Conservation (phyloP, 345 rosid genomes). For the Crucihimalaya himalaica region DNA sequence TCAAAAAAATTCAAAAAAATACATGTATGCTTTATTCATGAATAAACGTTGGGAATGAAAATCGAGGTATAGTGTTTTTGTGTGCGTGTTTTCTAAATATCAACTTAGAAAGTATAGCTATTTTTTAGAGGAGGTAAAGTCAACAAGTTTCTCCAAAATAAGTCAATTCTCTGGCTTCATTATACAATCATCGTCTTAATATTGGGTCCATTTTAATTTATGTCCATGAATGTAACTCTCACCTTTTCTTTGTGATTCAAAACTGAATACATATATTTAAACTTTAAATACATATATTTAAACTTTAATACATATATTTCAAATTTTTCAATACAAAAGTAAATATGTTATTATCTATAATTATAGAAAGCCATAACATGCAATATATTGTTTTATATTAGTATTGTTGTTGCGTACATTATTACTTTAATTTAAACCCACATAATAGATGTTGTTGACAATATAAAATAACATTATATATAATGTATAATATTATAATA, state of each 20-base stretch:
- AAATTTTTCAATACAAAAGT: background rate
- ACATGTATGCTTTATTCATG: background rate
- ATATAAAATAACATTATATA: too few relatives aligned
- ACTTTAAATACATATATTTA: too few relatives aligned
- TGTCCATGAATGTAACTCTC: constrained; percentile 14
- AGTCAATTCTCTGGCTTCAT: constrained; percentile 9
- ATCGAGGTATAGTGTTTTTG: background rate
- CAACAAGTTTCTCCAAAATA: constrained; percentile 23
- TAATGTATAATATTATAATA: background rate
- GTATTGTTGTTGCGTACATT: background rate
- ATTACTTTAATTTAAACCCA: background rate
- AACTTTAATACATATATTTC: too few relatives aligned
- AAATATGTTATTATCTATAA: background rate
- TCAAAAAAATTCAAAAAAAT: too few relatives aligned
- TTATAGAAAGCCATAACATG: background rate
- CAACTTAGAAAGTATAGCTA: background rate
- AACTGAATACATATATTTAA: background rate
- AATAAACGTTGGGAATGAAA: background rate
- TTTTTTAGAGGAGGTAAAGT: constrained; percentile 18
- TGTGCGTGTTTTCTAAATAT: background rate
- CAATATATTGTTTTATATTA: background rate
- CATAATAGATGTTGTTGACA: too few relatives aligned
- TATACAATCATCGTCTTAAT: constrained; percentile 4
- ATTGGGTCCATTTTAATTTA: constrained; percentile 18
- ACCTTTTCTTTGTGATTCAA: background rate